phyloP scores from a whole-genome alignment of 1,284 basidiomycete genomes.

The Chalciporus sp. region DNA sequence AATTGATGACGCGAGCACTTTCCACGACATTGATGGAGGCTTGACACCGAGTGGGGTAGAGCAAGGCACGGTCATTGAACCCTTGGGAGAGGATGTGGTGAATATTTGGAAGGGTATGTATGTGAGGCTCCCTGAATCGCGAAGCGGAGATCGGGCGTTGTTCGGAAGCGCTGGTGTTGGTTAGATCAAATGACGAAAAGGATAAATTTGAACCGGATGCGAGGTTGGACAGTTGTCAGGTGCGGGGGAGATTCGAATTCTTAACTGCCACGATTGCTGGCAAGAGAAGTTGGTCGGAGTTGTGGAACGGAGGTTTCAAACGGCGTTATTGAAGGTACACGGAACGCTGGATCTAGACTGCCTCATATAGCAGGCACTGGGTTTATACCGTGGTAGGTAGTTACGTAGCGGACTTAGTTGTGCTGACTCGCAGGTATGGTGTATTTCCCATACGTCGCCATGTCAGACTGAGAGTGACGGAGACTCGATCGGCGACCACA shows the following conservation, averaged over 20 bases:
- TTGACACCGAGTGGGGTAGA: not conserved
- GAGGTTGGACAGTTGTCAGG: not conserved
- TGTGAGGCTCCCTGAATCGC: not conserved
- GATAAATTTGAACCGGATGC: not conserved
- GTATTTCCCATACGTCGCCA: not conserved
- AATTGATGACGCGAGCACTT: conserved; percentile 1
- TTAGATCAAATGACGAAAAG: not conserved
- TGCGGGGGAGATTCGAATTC: not conserved
- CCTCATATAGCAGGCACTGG: conserved; percentile 4
- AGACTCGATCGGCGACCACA: not conserved
- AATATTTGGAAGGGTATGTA: not conserved
- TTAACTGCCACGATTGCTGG: conserved; percentile 2
- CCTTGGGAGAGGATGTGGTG: not conserved
- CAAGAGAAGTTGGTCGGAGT: conserved; percentile 10
- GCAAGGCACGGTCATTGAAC: too few species aligned
- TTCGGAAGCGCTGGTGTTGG: not conserved
- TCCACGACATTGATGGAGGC: not conserved
- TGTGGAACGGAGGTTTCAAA: conserved; percentile 17
- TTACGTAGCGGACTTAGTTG: conserved; percentile 1
- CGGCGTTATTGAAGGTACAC: conserved; percentile 25
- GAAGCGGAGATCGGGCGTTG: not conserved
- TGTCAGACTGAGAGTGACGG: not conserved
- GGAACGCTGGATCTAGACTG: not conserved
- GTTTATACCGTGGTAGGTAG: not conserved
- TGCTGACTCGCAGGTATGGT: not conserved